Evolutionary conservation across 179 eudicot genomes (phyloP).

Genomic region (Vitellaria paradoxa): DNA sequence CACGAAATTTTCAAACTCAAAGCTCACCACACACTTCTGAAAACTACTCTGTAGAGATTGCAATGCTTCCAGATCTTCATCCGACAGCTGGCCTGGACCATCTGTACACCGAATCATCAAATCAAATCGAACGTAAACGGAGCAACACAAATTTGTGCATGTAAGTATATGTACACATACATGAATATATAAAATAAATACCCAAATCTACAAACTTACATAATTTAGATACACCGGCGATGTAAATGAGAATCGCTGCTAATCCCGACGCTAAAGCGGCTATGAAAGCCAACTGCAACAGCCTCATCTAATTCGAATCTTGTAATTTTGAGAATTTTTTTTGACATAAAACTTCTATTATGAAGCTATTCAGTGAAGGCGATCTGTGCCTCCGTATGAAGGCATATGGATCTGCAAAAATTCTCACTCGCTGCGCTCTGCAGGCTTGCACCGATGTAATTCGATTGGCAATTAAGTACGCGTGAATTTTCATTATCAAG

Average conservation of each 20-base stretch:
- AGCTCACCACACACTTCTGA: constrained; percentile 82
- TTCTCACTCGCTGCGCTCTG: no score
- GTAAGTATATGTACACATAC: not conserved
- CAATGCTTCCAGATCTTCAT: constrained; percentile 72
- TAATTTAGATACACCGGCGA: constrained; percentile 48
- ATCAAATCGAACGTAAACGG: constrained; percentile 12
- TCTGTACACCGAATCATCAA: constrained; percentile 30
- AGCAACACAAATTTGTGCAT: not conserved
- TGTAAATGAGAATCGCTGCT: constrained; percentile 63
- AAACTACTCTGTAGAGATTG: constrained; percentile 54
- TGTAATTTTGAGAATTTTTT: not conserved
- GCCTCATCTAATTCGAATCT: constrained; percentile 47
- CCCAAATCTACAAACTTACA: constrained; percentile 27
- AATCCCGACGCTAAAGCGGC: constrained; percentile 70
- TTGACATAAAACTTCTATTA: not conserved
- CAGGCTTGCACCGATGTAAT: no score
- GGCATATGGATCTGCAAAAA: no score
- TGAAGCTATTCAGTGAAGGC: not conserved
- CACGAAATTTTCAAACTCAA: not conserved
- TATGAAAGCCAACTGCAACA: constrained; percentile 62
- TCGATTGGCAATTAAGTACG: no score
- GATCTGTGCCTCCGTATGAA: not conserved
- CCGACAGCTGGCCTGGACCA: constrained; percentile 38
- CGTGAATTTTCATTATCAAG: no score
- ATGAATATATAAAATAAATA: not conserved